phyloP scores from a whole-genome alignment of 352 stramenopile species.

The Phytophthora colocasiae region DNA sequence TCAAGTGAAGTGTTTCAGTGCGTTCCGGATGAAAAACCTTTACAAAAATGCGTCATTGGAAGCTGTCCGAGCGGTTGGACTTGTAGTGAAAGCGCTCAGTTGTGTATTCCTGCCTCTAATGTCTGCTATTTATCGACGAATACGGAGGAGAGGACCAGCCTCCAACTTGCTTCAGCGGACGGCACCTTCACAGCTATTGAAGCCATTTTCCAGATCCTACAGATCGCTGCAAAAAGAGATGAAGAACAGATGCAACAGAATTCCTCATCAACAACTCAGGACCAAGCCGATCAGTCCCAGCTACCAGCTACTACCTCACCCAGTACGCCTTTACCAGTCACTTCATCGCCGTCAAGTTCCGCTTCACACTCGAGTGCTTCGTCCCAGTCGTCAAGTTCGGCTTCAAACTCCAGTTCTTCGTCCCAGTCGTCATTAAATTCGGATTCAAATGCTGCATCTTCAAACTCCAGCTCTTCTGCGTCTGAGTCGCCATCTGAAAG shows the following conservation, averaged over 20 bases:
- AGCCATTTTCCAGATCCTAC: conserved; percentile 48
- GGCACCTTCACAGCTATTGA: conserved; percentile 36
- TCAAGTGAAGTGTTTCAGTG: conserved; percentile 22
- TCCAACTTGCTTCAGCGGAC: conserved; percentile 37
- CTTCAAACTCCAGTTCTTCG: conserved; percentile 5
- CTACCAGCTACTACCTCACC: neutral
- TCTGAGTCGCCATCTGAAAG: conserved; percentile 17
- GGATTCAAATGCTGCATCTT: neutral
- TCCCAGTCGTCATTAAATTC: conserved; percentile 14
- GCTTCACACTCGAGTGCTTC: conserved; percentile 2
- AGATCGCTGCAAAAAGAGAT: conserved; percentile 28
- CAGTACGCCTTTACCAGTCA: conserved; percentile 4
- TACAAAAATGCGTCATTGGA: conserved; percentile 14
- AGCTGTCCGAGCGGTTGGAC: conserved; percentile 44
- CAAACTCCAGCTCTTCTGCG: conserved; percentile 20
- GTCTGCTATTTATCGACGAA: conserved; percentile 45
- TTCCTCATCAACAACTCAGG: conserved; percentile 2
- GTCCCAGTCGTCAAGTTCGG: neutral
- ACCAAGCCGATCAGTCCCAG: conserved; percentile 5
- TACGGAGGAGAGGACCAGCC: conserved; percentile 3
- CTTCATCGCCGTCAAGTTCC: conserved; percentile 3
- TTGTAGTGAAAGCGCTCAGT: conserved; percentile 24
- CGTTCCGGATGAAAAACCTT: conserved; percentile 14
- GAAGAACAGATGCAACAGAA: neutral
- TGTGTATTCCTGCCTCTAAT: conserved; percentile 36